Base-by-base conservation (phyloP, 2,329 filamentous ascomycete species). In the Ophiocordyceps unilateralis region DNA sequence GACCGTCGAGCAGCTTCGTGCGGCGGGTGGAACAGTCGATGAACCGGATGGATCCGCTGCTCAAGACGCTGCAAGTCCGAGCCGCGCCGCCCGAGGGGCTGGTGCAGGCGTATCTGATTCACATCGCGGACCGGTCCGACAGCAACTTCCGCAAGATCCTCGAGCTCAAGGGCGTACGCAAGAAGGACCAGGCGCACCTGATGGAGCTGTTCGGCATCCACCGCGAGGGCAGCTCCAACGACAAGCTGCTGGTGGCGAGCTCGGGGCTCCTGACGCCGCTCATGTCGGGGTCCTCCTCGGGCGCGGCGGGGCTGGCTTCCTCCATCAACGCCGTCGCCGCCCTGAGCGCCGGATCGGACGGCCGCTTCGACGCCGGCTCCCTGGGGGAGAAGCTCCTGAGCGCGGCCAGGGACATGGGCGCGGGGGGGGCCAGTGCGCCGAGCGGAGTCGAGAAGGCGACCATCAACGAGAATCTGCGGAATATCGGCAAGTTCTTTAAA, bases 51-150 rank as follows among this genome's bases (percentile, higher is more conserved):
- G 89, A 96, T 55, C 83, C 86, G 1, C 74, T 98, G 20, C 80
- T 98, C 53, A 98, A 98, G 63, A 96, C 91, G 2, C 74, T 98
- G 3, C 91, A 98, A 68, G 89, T 98, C 40, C 85, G 85, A 23
- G 78, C 88, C 2, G 84, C 83, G 5, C 91, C 91, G 0, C 83
- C 89, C 0, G 91, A 98, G 66, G 89, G 85, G 2, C 75, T 98
- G 4, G 88, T 98, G 0, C 89, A 96, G 64, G 91, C 91, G 28
- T 98, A 98, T 59, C 78, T 98, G 28, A 93, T 96, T 60, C 91
- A 96, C 63, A 91, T 98, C 50, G 87, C 78, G 50, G 91, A 98
- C 67, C 80, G 83, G 44, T 93, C 83, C 49, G 91, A 96, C 58
- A 75, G 77, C 54, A 98, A 98, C 63, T 98, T 98, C 73, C 80